phyloP scores from a whole-genome alignment of 2,329 filamentous ascomycete genomes.

The Fusarium citri region DNA sequence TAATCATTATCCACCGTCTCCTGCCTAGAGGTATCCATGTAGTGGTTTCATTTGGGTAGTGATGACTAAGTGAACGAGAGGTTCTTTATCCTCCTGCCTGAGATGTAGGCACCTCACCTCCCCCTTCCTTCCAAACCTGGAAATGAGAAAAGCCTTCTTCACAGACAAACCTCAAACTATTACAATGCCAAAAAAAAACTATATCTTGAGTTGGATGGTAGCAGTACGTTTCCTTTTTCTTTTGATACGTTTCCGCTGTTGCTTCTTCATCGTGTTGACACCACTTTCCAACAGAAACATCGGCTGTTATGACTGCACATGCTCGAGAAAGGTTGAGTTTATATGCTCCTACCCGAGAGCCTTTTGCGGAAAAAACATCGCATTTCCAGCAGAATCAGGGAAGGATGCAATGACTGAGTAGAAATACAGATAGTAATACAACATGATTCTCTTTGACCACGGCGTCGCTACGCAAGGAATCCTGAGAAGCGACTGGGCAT shows the following conservation, averaged over 20 bases:
- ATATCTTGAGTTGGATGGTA: background rate
- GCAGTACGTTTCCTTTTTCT: background rate
- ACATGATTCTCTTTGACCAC: background rate
- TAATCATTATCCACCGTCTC: background rate
- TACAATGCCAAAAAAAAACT: background rate
- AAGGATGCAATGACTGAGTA: background rate
- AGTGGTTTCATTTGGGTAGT: background rate
- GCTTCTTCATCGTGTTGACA: background rate
- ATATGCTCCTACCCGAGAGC: background rate
- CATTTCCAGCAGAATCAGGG: background rate
- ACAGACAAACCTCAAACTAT: background rate
- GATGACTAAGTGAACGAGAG: background rate
- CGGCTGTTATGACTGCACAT: background rate
- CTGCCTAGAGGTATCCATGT: background rate
- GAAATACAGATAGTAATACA: background rate
- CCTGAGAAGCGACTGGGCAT: background rate
- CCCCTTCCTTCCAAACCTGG: background rate
- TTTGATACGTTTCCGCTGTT: background rate
- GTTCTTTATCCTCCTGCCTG: background rate
- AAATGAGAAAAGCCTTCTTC: accelerated
- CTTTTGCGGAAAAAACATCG: background rate
- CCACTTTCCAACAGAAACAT: background rate
- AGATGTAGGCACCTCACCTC: background rate
- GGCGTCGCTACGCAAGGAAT: background rate
- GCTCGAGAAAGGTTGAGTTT: background rate